These are phyloP conservation scores for Yamagishiella unicocca DNA, from an alignment of 139 green algal genomes.

Conservation along the genomic window DNA sequence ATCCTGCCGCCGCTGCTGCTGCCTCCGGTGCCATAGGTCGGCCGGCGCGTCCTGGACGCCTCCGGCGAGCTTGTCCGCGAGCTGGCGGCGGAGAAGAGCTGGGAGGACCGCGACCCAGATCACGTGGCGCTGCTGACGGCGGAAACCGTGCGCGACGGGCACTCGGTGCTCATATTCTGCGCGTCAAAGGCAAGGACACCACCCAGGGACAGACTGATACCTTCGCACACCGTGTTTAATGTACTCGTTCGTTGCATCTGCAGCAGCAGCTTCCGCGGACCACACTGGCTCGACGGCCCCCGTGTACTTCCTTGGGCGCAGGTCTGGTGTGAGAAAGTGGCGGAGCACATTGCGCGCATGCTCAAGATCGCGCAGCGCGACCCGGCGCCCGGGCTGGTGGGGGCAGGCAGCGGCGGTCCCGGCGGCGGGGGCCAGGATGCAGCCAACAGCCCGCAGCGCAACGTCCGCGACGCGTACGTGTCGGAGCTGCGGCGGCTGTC, in stretches of 20 bases:
- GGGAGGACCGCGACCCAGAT: slow-evolving; percentile 71
- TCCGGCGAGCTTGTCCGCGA: slow-evolving; percentile 50
- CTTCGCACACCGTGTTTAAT: no score
- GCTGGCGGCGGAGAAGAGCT: slow-evolving; percentile 51
- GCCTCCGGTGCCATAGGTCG: slow-evolving; percentile 28
- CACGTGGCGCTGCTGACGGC: slow-evolving; percentile 72
- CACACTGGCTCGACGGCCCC: no score
- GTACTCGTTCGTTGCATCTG: no score
- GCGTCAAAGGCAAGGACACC: slow-evolving; percentile 69
- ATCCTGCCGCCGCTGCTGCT: background rate
- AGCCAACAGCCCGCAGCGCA: background rate
- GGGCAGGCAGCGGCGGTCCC: background rate
- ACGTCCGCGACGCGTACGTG: slow-evolving; percentile 31
- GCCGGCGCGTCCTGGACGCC: slow-evolving; percentile 59
- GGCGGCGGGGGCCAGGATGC: background rate
- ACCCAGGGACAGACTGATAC: no score
- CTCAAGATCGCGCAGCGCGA: background rate
- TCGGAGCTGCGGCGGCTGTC: slow-evolving; percentile 41
- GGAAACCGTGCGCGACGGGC: slow-evolving; percentile 75
- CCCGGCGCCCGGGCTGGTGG: background rate
- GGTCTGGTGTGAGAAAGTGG: slow-evolving; percentile 29
- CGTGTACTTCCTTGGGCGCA: no score
- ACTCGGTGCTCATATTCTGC: slow-evolving; percentile 95
- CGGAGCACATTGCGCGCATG: slow-evolving; percentile 29
- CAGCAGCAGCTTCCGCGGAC: no score